Conservation (phyloP, 2,329 filamentous ascomycete genomes). For the Xylaria hypoxylon region DNA sequence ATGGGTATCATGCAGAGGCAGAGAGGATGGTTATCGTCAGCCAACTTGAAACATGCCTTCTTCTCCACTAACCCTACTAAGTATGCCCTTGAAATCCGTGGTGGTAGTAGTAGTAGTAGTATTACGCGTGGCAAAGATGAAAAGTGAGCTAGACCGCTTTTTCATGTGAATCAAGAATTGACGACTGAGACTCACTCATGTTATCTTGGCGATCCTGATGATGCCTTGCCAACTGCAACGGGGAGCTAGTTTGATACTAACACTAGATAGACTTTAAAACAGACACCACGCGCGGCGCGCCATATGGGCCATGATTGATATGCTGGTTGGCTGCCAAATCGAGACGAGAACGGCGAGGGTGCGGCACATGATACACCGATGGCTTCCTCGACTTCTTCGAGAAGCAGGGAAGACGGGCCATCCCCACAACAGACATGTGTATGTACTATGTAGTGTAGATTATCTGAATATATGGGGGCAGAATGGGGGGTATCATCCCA, state of each 20-base stretch:
- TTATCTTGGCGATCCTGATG: conserved; percentile 7
- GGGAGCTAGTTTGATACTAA: neutral
- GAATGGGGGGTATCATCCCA: conserved; percentile 18
- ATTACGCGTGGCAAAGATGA: conserved; percentile 4
- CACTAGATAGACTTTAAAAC: neutral
- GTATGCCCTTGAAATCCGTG: conserved; percentile 21
- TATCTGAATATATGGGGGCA: conserved; percentile 27
- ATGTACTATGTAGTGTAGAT: conserved; percentile 4
- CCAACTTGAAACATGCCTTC: conserved; percentile 36
- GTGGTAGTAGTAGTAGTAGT: neutral
- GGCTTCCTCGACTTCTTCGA: conserved; percentile 31
- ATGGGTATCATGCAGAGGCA: conserved; percentile 23
- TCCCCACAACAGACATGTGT: conserved; percentile 20
- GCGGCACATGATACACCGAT: conserved; percentile 27
- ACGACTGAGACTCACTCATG: conserved; percentile 3
- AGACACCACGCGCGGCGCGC: conserved; percentile 1
- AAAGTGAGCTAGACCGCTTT: conserved; percentile 28
- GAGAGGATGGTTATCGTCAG: conserved; percentile 32
- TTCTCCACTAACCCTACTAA: conserved; percentile 23
- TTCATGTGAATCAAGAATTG: conserved; percentile 14
- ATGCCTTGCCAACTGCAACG: neutral
- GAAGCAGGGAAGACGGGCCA: conserved; percentile 13
- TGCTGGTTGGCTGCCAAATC: conserved; percentile 1
- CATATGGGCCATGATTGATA: neutral
- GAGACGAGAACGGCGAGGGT: conserved; percentile 11